A percentile compares a stretch with the other conserved stretches of the same genome.
Evolutionary conservation across 2,329 filamentous ascomycete genomes (phyloP).

Genomic region (Harringtonia aguacate): DNA sequence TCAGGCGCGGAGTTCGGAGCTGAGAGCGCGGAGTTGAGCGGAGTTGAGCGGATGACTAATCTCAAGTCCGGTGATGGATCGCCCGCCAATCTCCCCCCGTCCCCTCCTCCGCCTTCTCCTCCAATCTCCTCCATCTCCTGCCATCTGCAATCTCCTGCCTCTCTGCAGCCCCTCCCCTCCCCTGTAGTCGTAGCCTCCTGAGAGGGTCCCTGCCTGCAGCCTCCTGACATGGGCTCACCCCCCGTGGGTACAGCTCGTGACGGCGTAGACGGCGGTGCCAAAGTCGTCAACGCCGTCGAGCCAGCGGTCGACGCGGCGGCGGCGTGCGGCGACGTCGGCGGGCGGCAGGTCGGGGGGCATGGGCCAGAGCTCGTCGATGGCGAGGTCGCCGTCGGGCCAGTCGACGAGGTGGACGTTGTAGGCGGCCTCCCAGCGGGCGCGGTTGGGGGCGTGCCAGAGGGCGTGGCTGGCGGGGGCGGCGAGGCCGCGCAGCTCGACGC

Average conservation of each 20-base stretch:
- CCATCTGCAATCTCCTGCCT: too few relatives aligned
- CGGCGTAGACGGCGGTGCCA: constrained; percentile 40
- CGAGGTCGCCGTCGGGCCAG: constrained; percentile 29
- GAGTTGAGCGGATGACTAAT: too few relatives aligned
- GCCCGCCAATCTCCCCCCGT: too few relatives aligned
- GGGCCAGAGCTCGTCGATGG: constrained; percentile 41
- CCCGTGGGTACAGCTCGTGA: constrained; percentile 34
- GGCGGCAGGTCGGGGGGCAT: constrained; percentile 21
- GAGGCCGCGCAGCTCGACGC: constrained; percentile 33
- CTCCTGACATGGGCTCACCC: constrained; percentile 15
- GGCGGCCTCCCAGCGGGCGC: constrained; percentile 27
- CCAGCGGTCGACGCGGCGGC: constrained; percentile 34
- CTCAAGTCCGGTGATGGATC: not conserved
- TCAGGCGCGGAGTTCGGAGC: constrained; percentile 10
- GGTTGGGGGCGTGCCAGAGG: constrained; percentile 30
- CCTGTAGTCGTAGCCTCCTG: too few relatives aligned
- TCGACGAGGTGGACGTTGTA: constrained; percentile 31
- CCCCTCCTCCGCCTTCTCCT: too few relatives aligned
- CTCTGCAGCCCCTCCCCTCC: too few relatives aligned
- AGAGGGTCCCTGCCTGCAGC: too few relatives aligned
- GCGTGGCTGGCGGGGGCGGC: constrained; percentile 27
- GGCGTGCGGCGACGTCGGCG: constrained; percentile 12
- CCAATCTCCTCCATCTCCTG: too few relatives aligned
- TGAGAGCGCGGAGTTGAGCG: too few relatives aligned
- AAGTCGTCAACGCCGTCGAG: constrained; percentile 39